Conservation (phyloP, 495 filamentous ascomycete genomes). For the Neurospora sp. region DNA sequence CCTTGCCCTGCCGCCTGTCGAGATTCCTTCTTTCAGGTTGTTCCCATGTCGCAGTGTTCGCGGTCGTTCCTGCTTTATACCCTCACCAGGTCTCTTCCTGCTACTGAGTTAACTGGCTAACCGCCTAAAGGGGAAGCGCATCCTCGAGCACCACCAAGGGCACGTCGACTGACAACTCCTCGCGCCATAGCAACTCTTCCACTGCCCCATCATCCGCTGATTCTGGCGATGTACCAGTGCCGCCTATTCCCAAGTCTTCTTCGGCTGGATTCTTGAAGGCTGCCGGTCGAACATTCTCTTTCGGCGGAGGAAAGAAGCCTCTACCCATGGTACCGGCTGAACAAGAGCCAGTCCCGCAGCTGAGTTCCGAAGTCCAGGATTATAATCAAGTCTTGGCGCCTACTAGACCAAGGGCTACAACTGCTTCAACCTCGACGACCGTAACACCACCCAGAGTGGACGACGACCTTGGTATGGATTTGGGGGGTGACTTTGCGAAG, state of each 20-base stretch:
- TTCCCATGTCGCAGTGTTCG: not conserved
- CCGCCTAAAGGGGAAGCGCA: slow-evolving; percentile 45
- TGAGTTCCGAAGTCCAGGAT: slow-evolving; percentile 22
- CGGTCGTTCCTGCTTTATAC: not conserved
- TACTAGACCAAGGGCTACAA: slow-evolving; percentile 35
- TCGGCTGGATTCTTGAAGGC: slow-evolving; percentile 46
- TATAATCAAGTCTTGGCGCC: slow-evolving; percentile 19
- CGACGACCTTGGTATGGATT: slow-evolving; percentile 46
- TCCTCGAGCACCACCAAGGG: slow-evolving; percentile 55
- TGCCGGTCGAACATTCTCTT: slow-evolving; percentile 67
- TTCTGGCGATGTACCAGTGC: slow-evolving; percentile 47
- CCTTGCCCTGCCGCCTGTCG: not conserved
- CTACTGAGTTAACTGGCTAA: slow-evolving; percentile 9
- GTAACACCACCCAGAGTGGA: slow-evolving; percentile 60
- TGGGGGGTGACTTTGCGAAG: slow-evolving; percentile 54
- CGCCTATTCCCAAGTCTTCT: slow-evolving; percentile 43
- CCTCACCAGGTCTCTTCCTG: slow-evolving; percentile 3
- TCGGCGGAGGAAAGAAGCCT: slow-evolving; percentile 46
- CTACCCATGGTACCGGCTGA: slow-evolving; percentile 35
- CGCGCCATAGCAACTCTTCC: slow-evolving; percentile 62
- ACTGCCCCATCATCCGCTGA: slow-evolving; percentile 67
- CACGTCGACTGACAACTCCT: slow-evolving; percentile 54
- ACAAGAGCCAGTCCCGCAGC: slow-evolving; percentile 26
- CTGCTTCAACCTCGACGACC: slow-evolving; percentile 48
- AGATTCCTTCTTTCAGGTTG: not conserved